A percentile compares a stretch with the other conserved stretches of the same genome.
Conservation (phyloP, 805 yeast genomes). For the Middelhovenomyces tepae region DNA sequence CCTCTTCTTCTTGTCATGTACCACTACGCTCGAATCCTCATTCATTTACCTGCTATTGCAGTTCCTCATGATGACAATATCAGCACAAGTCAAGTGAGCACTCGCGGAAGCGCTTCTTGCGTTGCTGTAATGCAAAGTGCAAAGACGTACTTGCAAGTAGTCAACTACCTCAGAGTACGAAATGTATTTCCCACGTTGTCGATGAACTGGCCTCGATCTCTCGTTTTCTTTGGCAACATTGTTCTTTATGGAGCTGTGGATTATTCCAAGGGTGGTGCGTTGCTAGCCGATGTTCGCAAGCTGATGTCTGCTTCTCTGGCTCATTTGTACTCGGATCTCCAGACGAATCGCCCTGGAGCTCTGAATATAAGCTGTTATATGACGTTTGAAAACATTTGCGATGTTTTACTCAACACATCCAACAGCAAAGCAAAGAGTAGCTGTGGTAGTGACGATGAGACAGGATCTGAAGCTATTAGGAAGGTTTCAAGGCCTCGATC, state of each 20-base stretch:
- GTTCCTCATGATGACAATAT: conserved; percentile 10
- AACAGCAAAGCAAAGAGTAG: too few species aligned
- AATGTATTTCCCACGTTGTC: conserved; percentile 23
- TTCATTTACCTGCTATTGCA: conserved; percentile 46
- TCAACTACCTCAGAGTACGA: conserved; percentile 21
- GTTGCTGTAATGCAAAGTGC: conserved; percentile 28
- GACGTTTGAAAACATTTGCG: conserved; percentile 16
- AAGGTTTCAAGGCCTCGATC: too few species aligned
- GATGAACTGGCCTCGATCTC: conserved; percentile 19
- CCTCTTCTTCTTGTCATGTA: conserved; percentile 46
- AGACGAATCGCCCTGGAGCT: conserved; percentile 17
- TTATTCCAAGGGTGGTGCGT: conserved; percentile 73
- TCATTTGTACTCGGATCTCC: conserved; percentile 15
- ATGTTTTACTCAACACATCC: conserved; percentile 7
- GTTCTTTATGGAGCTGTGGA: conserved; percentile 56
- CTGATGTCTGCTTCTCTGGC: conserved; percentile 32
- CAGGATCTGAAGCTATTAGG: too few species aligned
- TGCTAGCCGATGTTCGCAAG: conserved; percentile 59
- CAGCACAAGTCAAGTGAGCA: background rate
- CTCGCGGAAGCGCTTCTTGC: conserved; percentile 22
- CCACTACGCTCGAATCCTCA: conserved; percentile 52
- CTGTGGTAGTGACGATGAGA: too few species aligned
- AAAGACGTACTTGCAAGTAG: conserved; percentile 22
- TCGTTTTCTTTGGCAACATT: conserved; percentile 19
- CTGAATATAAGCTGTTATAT: conserved; percentile 13